These are phyloP conservation scores for Colletotrichum caudatum DNA, from an alignment of 2,329 filamentous ascomycete genomes.

Conservation along the genomic window DNA sequence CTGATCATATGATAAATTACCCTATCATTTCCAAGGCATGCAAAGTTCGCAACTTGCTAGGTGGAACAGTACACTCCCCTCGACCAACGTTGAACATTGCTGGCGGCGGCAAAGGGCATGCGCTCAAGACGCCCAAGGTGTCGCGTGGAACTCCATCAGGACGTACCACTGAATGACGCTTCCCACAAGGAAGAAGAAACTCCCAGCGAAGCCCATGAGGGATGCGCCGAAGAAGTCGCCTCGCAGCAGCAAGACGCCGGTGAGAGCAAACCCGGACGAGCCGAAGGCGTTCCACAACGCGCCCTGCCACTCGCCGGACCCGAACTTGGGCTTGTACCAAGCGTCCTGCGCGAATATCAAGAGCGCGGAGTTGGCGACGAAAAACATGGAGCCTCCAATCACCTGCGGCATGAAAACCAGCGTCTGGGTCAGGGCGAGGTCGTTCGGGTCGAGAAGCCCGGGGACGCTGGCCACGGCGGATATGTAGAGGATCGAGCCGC, in stretches of 20 bases:
- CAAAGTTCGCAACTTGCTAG: neutral
- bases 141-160: conserved; percentile 8
- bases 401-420: conserved; percentile 15
- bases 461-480: neutral
- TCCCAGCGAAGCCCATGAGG: neutral
- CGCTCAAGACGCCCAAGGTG: neutral
- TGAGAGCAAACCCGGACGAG: conserved; percentile 4
- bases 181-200: neutral
- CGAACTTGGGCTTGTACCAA: conserved; percentile 16
- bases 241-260: neutral
- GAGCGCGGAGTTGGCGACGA: conserved; percentile 1
- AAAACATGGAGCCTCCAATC: conserved; percentile 11
- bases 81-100: neutral
- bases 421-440: neutral
- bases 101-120: neutral
- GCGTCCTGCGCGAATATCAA: neutral
- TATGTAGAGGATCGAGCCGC: neutral
- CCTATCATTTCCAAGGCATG: neutral
- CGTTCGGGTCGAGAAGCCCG: neutral
- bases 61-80: neutral
- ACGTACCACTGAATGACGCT: conserved; percentile 21
- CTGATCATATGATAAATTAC: neutral
- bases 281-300: neutral
- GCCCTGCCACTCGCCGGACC: conserved; percentile 10
- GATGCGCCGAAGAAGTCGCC: neutral